Evolutionary conservation across 306 rosid species (phyloP).

Genomic region (Nissolia schottii): DNA sequence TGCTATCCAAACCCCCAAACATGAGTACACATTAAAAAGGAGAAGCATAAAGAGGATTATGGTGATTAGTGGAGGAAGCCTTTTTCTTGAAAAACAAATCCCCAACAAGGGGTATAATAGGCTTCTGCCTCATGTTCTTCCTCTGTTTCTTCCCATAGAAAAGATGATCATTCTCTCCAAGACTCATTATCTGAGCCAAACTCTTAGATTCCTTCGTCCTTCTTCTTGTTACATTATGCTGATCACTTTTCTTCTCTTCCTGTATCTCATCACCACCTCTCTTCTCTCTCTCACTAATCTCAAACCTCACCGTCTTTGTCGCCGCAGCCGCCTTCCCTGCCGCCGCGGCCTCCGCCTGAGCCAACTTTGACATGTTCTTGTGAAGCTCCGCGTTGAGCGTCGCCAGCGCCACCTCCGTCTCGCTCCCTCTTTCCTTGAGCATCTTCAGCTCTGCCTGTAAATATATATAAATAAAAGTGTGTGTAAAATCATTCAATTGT

Average conservation of each 20-base stretch:
- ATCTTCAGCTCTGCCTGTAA: slow-evolving; percentile 65
- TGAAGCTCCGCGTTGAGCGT: slow-evolving; percentile 81
- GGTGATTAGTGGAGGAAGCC: slow-evolving; percentile 26
- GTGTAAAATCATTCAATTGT: too few relatives aligned
- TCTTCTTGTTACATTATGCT: slow-evolving; percentile 8
- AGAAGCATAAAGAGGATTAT: slow-evolving; percentile 46
- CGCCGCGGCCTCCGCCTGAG: slow-evolving; percentile 54
- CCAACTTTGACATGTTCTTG: slow-evolving; percentile 75
- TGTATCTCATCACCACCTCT: background rate
- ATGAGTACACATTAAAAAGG: slow-evolving; percentile 15
- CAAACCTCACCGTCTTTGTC: slow-evolving; percentile 32
- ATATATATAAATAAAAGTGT: too few relatives aligned
- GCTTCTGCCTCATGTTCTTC: slow-evolving; percentile 58
- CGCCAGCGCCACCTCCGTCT: slow-evolving; percentile 76
- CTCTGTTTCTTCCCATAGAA: slow-evolving; percentile 23
- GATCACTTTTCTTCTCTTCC: slow-evolving; percentile 33
- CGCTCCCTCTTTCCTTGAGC: slow-evolving; percentile 70
- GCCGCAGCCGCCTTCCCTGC: slow-evolving; percentile 42
- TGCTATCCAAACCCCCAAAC: background rate
- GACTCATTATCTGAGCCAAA: slow-evolving; percentile 53
- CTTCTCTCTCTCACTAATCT: background rate
- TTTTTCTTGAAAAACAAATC: slow-evolving; percentile 54
- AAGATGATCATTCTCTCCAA: slow-evolving; percentile 34
- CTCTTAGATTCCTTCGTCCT: slow-evolving; percentile 31
- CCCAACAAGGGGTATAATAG: slow-evolving; percentile 73